A percentile compares a stretch with the other conserved stretches of the same genome.
Conservation (phyloP, 2,329 filamentous ascomycete genomes). For the Clonostachys solani region DNA sequence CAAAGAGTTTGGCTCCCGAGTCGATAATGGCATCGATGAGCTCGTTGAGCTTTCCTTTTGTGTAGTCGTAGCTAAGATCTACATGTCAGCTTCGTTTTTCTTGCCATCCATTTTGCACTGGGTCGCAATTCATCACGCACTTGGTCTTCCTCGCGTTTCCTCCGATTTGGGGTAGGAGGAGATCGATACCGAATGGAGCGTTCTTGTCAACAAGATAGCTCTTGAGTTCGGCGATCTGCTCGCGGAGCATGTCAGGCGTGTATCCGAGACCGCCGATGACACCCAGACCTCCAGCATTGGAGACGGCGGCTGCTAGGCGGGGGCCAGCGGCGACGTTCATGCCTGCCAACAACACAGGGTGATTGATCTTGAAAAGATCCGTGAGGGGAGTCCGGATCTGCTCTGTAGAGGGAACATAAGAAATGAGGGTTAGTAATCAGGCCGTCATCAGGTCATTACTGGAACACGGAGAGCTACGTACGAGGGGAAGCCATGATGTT, state of each 20-base stretch:
- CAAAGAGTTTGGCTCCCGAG: constrained; percentile 86
- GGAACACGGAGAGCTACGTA: too few species aligned
- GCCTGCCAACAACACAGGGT: constrained; percentile 90
- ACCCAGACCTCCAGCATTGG: constrained; percentile 93
- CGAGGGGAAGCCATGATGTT: too few species aligned
- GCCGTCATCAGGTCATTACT: neutral
- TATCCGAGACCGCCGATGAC: constrained; percentile 95
- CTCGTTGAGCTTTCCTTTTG: constrained; percentile 94
- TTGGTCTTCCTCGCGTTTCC: constrained; percentile 95
- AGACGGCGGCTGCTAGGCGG: constrained; percentile 92
- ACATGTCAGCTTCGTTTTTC: neutral
- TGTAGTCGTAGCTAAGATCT: constrained; percentile 85
- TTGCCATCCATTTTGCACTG: neutral
- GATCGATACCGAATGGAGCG: constrained; percentile 90
- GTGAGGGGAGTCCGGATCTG: constrained; percentile 84
- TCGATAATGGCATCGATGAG: constrained; percentile 91
- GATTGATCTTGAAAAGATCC: constrained; percentile 96
- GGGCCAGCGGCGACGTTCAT: constrained; percentile 99
- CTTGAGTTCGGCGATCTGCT: constrained; percentile 95
- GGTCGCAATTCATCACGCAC: constrained; percentile 21
- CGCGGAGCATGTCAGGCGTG: constrained; percentile 93
- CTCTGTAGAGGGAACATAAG: constrained; percentile 16
- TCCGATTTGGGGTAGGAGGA: constrained; percentile 90
- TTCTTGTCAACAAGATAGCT: constrained; percentile 83
- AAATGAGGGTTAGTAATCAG: neutral